Base-by-base conservation (phyloP, 306 rosid genomes). In the Prinsepia uniflora region DNA sequence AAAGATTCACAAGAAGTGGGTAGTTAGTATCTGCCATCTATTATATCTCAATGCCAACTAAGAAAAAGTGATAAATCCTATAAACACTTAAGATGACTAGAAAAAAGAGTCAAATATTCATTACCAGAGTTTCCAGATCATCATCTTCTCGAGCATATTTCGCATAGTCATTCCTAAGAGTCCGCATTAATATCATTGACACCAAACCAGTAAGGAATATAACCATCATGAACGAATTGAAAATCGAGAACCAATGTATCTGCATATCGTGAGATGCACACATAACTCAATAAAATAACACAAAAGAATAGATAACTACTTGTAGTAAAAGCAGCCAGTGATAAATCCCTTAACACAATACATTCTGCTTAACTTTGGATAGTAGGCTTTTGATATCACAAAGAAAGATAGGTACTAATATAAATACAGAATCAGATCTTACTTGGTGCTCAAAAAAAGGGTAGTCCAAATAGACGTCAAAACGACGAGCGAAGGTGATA, bases 181-280 rank as follows among this genome's bases (percentile, higher is more conserved):
- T 94, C 70, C 99, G 91, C 99, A 94, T 94, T 66, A 94, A 82
- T 80, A 94, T 94, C 99, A 94, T 94, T 52, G 99, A 94, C 75
- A 94, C 99, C 95, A 94, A 80, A 63, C 99, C 99, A 81, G 99
- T 94, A 44, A 94, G 92, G 85, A 94, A 94, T 72, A 94, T 94
- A 85, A 94, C 99, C 99, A 94, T 94, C 99, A 94, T 94, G 85
- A 94, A 94, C 10, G 97, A 94, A 80, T 94, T 94, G 74, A 91
- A 94, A 83, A 94, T 94, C 73, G 99, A 94, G 92, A 91, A 94
- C 99, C 99, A 94, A 79, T 94, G 99, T 70, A 94, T 94, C 99
- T 94, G 90, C 79, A 76, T 57, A 81, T 62, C 42, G 50, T 60
- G 48, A 79, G 63, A 76, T 49, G 64, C 71, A 77, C 54, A 67